These are phyloP conservation scores for Moringa oleifera DNA, from an alignment of 345 rosid species.

Conservation along the genomic window DNA sequence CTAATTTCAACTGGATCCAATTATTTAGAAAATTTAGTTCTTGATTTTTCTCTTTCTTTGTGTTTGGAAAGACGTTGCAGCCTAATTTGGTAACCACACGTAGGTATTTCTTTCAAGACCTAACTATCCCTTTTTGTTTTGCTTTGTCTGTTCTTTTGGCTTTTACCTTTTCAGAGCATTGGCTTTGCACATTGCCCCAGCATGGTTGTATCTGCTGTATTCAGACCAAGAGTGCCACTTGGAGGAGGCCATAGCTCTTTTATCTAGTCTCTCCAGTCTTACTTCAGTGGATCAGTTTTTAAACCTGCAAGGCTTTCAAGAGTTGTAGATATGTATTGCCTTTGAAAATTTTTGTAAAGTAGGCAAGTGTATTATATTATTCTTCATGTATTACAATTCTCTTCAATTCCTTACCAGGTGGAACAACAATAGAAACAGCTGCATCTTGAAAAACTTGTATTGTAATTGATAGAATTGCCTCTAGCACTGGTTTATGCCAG, in stretches of 20 bases:
- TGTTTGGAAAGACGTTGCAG: not conserved
- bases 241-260: conserved; percentile 78
- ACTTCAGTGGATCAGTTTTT: conserved; percentile 2
- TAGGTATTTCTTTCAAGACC: not conserved
- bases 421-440: too few relatives aligned
- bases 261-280: conserved; percentile 23
- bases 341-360: too few relatives aligned
- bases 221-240: conserved; percentile 77
- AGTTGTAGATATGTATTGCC: too few relatives aligned
- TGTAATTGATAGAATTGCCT: too few relatives aligned
- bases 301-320: not conserved
- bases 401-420: too few relatives aligned
- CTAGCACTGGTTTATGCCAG: too few relatives aligned
- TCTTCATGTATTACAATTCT: too few relatives aligned
- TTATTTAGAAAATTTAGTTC: not conserved
- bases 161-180: conserved; percentile 49
- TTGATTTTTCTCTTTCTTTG: not conserved
- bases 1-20: not conserved
- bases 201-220: conserved; percentile 41
- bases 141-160: not conserved
- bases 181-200: conserved; percentile 68
- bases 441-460: too few relatives aligned
- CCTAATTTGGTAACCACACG: not conserved
- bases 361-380: too few relatives aligned
- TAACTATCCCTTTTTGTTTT: not conserved